These are phyloP conservation scores for Phaseolus lunatus DNA, from an alignment of 306 rosid genomes.

Conservation along the genomic window DNA sequence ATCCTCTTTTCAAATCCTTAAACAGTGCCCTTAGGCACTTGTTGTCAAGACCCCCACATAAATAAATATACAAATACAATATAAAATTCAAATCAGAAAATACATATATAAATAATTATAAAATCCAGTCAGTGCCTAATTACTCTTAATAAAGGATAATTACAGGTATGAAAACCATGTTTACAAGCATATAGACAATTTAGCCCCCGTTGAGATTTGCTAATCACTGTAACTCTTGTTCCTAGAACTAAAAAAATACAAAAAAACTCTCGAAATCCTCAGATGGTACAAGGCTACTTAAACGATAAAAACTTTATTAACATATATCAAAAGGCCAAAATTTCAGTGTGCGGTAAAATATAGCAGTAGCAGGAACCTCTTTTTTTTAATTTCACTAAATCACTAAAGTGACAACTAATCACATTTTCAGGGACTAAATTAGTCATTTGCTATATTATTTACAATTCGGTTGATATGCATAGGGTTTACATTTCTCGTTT, in stretches of 20 bases:
- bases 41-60: no score
- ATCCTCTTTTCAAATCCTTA: no score
- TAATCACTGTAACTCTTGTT: not conserved
- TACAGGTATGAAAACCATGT: not conserved
- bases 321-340: not conserved
- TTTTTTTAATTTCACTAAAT: not conserved
- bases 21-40: no score
- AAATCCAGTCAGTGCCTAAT: not conserved
- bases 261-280: not conserved
- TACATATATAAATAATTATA: not conserved
- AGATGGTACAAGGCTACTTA: not conserved
- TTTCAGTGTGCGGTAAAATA: not conserved
- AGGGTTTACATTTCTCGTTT: not conserved
- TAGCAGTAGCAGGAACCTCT: not conserved
- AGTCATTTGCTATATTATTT: not conserved
- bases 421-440: not conserved
- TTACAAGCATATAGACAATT: not conserved
- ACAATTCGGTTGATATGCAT: slow-evolving; percentile 7
- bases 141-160: not conserved
- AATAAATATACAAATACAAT: not conserved
- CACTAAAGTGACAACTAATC: not conserved
- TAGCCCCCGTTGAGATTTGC: not conserved
- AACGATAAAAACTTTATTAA: not conserved
- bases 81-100: not conserved
- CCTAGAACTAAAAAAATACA: not conserved